A percentile compares a stretch with the other conserved stretches of the same genome.
These are phyloP conservation scores for Blastocystis sp. DNA, from an alignment of 352 stramenopile genomes.

Conservation along the genomic window DNA sequence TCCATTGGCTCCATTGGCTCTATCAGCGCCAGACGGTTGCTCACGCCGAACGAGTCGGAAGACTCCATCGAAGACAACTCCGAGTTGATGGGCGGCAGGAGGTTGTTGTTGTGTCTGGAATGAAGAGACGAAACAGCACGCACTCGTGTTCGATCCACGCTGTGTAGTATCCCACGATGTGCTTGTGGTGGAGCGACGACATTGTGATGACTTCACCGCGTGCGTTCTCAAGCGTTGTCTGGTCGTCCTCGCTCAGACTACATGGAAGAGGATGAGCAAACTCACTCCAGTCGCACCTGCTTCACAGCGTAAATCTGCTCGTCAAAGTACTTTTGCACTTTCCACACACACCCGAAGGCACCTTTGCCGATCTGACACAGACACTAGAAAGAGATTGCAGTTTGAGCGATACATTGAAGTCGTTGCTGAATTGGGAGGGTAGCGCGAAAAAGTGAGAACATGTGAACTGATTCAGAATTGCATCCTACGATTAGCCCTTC, in stretches of 20 bases:
- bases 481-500: not conserved
- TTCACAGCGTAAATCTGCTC: constrained; percentile 40
- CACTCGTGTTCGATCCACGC: constrained; percentile 36
- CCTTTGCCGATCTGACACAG: not conserved
- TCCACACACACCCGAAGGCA: constrained; percentile 31
- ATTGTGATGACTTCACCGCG: constrained; percentile 23
- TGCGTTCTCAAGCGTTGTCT: not conserved
- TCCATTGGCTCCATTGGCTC: no score
- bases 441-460: not conserved
- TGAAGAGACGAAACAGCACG: no score
- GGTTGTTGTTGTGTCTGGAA: no score
- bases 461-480: not conserved
- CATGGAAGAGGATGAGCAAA: not conserved
- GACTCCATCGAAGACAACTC: no score
- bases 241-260: not conserved
- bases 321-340: not conserved
- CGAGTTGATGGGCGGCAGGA: no score
- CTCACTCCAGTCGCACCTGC: not conserved
- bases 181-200: constrained; percentile 19
- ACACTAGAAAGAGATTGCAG: not conserved
- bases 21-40: no score
- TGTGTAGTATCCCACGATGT: constrained; percentile 32
- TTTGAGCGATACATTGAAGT: not conserved
- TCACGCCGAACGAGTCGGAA: no score
- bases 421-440: not conserved